Conservation (phyloP, 768 basidiomycete genomes). For the Terana coerulea region DNA sequence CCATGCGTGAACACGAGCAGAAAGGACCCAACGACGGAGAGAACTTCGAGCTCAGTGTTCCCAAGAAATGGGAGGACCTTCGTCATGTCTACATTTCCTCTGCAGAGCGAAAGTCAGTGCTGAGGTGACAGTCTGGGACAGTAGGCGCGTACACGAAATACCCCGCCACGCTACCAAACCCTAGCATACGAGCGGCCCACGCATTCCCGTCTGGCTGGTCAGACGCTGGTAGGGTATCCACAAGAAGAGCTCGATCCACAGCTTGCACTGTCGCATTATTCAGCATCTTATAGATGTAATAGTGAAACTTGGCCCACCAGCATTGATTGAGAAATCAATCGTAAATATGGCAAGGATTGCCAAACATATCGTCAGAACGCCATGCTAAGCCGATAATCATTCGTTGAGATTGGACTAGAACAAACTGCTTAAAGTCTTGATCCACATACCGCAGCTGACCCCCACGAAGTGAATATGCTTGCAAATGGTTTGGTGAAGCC, state of each 20-base stretch:
- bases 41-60: conserved; percentile 72
- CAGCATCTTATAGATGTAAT: conserved; percentile 14
- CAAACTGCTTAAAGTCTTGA: no score
- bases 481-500: conserved; percentile 79
- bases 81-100: conserved; percentile 80
- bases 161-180: conserved; percentile 79
- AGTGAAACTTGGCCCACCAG: conserved; percentile 49
- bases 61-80: conserved; percentile 71
- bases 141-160: conserved; percentile 78
- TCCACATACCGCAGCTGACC: conserved; percentile 33
- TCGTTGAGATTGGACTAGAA: conserved; percentile 1
- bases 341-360: conserved; percentile 70
- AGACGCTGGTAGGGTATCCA: conserved; percentile 74
- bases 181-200: conserved; percentile 94
- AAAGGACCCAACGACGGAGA: conserved; percentile 70
- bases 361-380: conserved; percentile 66
- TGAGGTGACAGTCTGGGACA: no score
- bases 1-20: conserved; percentile 65
- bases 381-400: conserved; percentile 43
- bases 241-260: conserved; percentile 84
- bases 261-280: conserved; percentile 60
- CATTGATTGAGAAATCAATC: conserved; percentile 65
- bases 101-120: conserved; percentile 25
- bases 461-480: conserved; percentile 34
- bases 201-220: conserved; percentile 86